Conservation (phyloP, 139 green algal species). For the Chlorella sp. region DNA sequence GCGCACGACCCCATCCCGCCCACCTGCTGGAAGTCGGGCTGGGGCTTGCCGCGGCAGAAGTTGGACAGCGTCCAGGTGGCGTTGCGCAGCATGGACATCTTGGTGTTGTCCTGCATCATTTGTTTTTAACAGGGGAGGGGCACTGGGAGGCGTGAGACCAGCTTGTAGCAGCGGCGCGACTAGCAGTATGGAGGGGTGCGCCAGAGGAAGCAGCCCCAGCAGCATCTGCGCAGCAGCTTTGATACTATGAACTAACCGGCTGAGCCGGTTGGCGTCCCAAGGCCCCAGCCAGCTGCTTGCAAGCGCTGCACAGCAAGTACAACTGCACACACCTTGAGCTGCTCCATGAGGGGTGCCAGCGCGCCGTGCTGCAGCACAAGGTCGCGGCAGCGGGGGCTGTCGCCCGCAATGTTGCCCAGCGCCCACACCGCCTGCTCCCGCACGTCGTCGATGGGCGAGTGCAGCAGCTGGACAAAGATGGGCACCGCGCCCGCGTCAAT, state of each 20-base stretch:
- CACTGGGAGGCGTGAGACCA: no score
- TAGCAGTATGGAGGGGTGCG: no score
- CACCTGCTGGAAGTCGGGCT: constrained; percentile 29
- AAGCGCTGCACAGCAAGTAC: no score
- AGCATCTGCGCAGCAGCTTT: no score
- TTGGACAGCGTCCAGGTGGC: constrained; percentile 99
- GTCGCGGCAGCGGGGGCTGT: constrained; percentile 96
- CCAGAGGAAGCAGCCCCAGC: no score
- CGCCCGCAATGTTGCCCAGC: constrained; percentile 98
- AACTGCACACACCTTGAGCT: constrained; percentile 45
- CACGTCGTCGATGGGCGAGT: constrained; percentile 94
- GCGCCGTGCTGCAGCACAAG: constrained; percentile 89
- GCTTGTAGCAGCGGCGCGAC: no score
- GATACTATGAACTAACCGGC: no score
- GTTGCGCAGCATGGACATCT: constrained; percentile 98
- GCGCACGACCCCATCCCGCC: not conserved
- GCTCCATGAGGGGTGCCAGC: constrained; percentile 92
- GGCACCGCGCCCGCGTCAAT: constrained; percentile 97
- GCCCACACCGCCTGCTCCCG: constrained; percentile 99
- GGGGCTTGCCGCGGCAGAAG: constrained; percentile 99
- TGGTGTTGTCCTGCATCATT: constrained; percentile 87
- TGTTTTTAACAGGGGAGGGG: no score
- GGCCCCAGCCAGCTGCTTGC: no score
- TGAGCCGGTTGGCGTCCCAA: no score
- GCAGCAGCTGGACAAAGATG: constrained; percentile 97